Base-by-base conservation (phyloP, 2,329 filamentous ascomycete species). In the Neonectria ditissima region DNA sequence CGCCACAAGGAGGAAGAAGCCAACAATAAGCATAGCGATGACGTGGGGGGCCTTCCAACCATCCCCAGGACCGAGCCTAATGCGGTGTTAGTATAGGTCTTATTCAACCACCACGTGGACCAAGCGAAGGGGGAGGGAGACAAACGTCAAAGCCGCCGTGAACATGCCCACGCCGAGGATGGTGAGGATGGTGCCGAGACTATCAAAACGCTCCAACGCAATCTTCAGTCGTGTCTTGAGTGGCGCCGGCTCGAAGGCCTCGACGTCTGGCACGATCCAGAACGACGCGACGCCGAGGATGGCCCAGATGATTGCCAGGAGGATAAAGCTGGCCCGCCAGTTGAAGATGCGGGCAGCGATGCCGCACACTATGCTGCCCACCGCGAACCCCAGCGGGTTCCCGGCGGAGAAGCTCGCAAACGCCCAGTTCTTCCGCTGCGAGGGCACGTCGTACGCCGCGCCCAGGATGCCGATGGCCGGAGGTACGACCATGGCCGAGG, bases 151-250 rank as follows among this genome's bases (percentile, higher is more conserved):
- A 2, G 85, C 86, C 22, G 87, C 87, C 14, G 87, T 89, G 71
- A 91, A 87, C 80, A 89, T 82, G 4, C 87, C 89, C 62, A 90
- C 88, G 0, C 89, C 89, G n/a, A 85, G 80, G 34, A 91, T 82
- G 4, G 89, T 88, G 63, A 91, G 75, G 1, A 83, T 70, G 0
- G 87, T 89, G 0, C 89, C 89, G 0, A 90, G 75, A 7, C 87
- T 74, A 76, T 92, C 89, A 69, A 92, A 87, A 41, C 79, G 82
- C 73, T 84, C 86, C 43, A 89, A 41, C 0, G 84, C 84, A 3
- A 11, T 63, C 26, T 56, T 66, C 5, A 79, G 53, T 5, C 68
- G 55, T 9, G 53, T 32, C 32, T 65, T 60, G 32, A 69, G 60
- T 10, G 68, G 65, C 26, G 79, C 70, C 61, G 76, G 73, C 66